phyloP scores from a whole-genome alignment of 192 early-diverging fungal genomes.

The Chytriomyces sp. region DNA sequence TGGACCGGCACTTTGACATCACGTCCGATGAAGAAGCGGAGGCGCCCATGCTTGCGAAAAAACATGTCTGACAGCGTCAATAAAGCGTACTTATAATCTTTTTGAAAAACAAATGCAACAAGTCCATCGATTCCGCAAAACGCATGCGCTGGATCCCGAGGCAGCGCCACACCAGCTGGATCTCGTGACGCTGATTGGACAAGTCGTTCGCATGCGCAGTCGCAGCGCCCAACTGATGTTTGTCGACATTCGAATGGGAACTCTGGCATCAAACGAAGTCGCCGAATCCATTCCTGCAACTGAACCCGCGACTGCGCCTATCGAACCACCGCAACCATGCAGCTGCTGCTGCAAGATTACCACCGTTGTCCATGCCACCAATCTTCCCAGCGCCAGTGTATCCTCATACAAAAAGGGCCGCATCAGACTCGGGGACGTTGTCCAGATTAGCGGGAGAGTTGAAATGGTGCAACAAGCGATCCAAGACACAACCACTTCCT shows the following conservation, averaged over 20 bases:
- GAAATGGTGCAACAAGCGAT: neutral
- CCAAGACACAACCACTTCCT: no score
- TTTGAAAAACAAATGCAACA: neutral
- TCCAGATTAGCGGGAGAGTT: conserved; percentile 1
- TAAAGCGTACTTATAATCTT: neutral
- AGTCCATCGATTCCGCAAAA: neutral
- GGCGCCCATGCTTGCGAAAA: neutral
- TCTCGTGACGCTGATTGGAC: neutral
- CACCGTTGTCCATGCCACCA: conserved; percentile 1
- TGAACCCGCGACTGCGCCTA: no score
- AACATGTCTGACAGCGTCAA: no score
- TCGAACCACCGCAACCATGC: neutral
- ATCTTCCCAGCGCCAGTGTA: neutral
- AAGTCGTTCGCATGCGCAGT: conserved; percentile 19
- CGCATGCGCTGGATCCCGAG: neutral
- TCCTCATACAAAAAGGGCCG: conserved; percentile 12
- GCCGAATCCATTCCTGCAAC: no score
- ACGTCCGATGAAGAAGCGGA: neutral
- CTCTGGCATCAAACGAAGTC: no score
- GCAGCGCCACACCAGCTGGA: neutral
- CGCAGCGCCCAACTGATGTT: conserved; percentile 4
- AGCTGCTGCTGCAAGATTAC: conserved; percentile 25
- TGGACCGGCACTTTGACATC: conserved; percentile 22
- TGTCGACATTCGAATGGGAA: conserved; percentile 11
- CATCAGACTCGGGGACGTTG: conserved; percentile 13